A percentile compares a stretch with the other conserved stretches of the same genome.
Conservation (phyloP, 2,329 filamentous ascomycete genomes). For the Xylaria sp. region DNA sequence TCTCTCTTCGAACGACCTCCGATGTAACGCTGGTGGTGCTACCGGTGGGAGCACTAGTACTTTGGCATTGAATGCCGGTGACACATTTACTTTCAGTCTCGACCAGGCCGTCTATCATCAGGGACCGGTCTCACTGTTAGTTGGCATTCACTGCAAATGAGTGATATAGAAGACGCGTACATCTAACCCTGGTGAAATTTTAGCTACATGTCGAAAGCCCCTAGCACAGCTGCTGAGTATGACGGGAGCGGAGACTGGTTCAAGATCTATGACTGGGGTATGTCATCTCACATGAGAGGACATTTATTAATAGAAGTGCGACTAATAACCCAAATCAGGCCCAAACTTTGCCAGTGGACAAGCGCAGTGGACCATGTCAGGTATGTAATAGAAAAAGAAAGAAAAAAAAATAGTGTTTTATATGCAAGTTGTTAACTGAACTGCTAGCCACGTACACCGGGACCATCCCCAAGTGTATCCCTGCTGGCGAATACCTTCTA, state of each 20-base stretch:
- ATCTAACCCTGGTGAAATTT: constrained; percentile 26
- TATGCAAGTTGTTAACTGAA: constrained; percentile 6
- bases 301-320: not conserved
- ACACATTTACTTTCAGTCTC: constrained; percentile 53
- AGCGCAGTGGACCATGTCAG: constrained; percentile 49
- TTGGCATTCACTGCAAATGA: not conserved
- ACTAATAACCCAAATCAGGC: constrained; percentile 35
- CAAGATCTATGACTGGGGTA: constrained; percentile 54
- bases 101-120: constrained; percentile 56
- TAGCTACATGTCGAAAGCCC: constrained; percentile 55
- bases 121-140: constrained; percentile 51
- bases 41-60: constrained; percentile 51
- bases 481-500: constrained; percentile 67
- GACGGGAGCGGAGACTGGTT: constrained; percentile 55
- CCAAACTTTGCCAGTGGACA: constrained; percentile 50
- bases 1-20: constrained; percentile 53
- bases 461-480: constrained; percentile 63
- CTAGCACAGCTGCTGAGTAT: constrained; percentile 49
- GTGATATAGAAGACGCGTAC: not conserved
- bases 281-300: not conserved
- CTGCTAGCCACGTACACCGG: constrained; percentile 48
- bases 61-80: constrained; percentile 51
- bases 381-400: constrained; percentile 36
- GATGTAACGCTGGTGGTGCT: constrained; percentile 54
- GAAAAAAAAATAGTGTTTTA: too few species aligned